phyloP scores from a whole-genome alignment of 345 rosid species.

The Aquilaria yunnanensis region DNA sequence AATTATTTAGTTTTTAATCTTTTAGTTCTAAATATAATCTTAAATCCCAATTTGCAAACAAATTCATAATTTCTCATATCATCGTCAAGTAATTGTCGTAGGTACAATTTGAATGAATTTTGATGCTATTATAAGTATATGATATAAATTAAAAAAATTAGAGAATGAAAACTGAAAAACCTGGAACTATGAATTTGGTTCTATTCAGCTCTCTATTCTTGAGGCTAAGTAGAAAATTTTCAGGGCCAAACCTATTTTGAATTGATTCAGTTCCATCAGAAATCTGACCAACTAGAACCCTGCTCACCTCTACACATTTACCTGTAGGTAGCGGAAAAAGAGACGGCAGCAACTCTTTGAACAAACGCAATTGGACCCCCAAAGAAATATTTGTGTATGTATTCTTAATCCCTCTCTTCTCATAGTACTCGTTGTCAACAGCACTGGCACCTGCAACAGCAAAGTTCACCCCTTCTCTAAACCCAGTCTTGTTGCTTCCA shows the following conservation, averaged over 20 bases:
- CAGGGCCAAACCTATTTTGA: too few relatives aligned
- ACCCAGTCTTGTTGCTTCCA: conserved; percentile 21
- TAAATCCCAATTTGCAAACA: too few relatives aligned
- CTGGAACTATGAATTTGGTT: background rate
- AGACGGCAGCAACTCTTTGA: conserved; percentile 35
- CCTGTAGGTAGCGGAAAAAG: conserved; percentile 29
- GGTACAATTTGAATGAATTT: too few relatives aligned
- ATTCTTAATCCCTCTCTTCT: conserved; percentile 23
- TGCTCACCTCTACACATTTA: background rate
- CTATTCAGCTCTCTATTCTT: background rate
- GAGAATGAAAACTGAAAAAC: background rate
- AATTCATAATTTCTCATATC: too few relatives aligned
- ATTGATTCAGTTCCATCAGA: too few relatives aligned
- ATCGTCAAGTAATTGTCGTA: too few relatives aligned
- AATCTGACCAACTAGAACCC: too few relatives aligned
- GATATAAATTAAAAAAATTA: too few relatives aligned
- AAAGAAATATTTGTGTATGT: conserved; percentile 25
- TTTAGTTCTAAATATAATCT: too few relatives aligned
- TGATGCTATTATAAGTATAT: too few relatives aligned
- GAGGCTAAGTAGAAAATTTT: too few relatives aligned
- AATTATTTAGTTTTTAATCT: too few relatives aligned
- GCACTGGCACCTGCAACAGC: conserved; percentile 53
- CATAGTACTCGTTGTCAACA: conserved; percentile 22
- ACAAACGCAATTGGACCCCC: conserved; percentile 28
- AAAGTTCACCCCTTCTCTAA: conserved; percentile 39